Base-by-base conservation (phyloP, 371 early-diverging fungal genomes). In the Mucor velutinosus region DNA sequence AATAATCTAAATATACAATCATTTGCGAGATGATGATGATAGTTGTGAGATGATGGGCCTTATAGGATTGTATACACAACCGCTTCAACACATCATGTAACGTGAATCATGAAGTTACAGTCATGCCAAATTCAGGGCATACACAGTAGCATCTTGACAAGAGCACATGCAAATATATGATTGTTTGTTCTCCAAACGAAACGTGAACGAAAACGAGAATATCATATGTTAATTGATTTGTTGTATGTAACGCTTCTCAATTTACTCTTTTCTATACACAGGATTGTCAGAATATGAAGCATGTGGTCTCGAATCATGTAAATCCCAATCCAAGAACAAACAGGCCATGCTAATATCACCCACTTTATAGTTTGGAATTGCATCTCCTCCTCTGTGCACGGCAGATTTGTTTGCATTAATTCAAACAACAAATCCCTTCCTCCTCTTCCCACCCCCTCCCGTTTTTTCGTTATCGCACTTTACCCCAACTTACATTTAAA, bases 301-400 rank as follows among this genome's bases (percentile, higher is more conserved):
- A 29, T 25, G 30, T 30, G 55, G 30, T 17, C 11, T 17, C 30
- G 10, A 55, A 29, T 14, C 15, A 53, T 53, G 23, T 7, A 53
- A 7, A 23, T 23, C 23, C 4, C 0, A 15, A 27, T 15, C 27
- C 55, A 29, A 55, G 27, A 55, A 2, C 3, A 21, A 55, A 29
- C 55, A 15, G 8, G 8, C 17, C 17, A 29, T 55, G n/a, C 27
- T 25, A 25, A n/a, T 23, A 19, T 27, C 27, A n/a, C n/a, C 35
- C 41, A 29, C 1, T 39, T 49, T n/a, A 60, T 11, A 5, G 27
- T 60, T 60, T 60, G 35, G 30, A 30, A 58, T 32, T 58, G 35
- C 35, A 58, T 58, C 35, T 35, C 37, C 32, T 32, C 8, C 58
- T 58, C 58, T 58, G 58, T 58, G 58, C 58, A 58, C 58, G 58